Base-by-base conservation (phyloP, 1,284 basidiomycete species). In the Ustilago xerochloae region DNA sequence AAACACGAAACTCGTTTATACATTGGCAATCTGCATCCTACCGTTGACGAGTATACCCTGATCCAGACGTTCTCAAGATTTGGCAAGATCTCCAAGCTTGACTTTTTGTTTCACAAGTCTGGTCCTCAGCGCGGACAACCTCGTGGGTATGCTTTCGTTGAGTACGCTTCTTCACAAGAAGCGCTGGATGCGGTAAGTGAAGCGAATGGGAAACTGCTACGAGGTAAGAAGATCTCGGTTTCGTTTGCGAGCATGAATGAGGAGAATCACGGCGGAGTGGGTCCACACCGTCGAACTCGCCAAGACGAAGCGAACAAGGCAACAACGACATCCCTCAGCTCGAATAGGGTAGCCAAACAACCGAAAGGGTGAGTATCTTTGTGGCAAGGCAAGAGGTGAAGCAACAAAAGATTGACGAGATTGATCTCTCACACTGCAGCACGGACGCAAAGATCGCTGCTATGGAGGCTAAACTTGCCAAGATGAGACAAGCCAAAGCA, bases 51-150 rank as follows among this genome's bases (percentile, higher is more conserved):
- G 91, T 79, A 81, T 85, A 88, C 92, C 7, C 88, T 98, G 32
- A 89, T 97, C 22, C 92, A 95, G 84, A 86, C 94, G 32, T 97
- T 97, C 85, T 89, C 90, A 43, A 94, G 92, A 85, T 94, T 91
- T 81, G 96, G 96, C 68, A 94, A 92, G 85, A 89, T 98, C 66
- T 89, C 92, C 38, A 93, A 94, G 78, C 89, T 97, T 62, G 96
- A 99, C 85, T 96, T 91, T 84, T 88, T 98, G 77, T 97, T 96
- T 82, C 95, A 99, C 88, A 97, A 96, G 86, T 87, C 90, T 0
- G 96, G 96, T 0, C 88, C 91, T 4, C 86, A 91, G 78, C 93
- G 91, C 84, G 96, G 96, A 13, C 96, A 93, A 84, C 94, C 96
- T 1, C 87, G 94, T 18, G 96, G 96, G 2, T 99, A 95, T 84